Evolutionary conservation across 768 basidiomycete genomes (phyloP), one percentile per base, ranked within the genome.

Genomic region (Gyrodon lividus): DNA sequence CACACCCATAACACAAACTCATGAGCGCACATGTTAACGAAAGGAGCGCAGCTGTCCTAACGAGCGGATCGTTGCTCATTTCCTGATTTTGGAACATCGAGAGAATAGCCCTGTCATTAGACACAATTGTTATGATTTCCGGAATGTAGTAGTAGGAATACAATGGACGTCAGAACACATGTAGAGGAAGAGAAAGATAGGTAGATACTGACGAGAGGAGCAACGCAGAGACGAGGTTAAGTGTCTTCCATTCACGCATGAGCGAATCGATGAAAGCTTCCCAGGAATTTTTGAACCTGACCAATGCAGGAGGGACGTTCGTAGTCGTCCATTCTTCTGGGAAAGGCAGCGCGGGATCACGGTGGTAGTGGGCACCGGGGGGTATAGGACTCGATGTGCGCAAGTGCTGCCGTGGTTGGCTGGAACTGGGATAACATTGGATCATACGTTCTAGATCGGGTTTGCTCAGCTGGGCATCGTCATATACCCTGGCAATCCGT

Each of bases 401-500:
- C 38, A 59, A 33, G 5, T 52, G 61, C 31, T 59, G 59, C 22
- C 56, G 50, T 20, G 43, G 52, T 31, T 61, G 51, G 10, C 31
- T 8, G 12, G 57, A 55, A 33, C 17, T 55, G 19, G 65, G 64
- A 34, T 76, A 69, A 0, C 67, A 70, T 51, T 46, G 61, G 53
- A 52, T 69, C 78, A 84, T 82, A 34, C 77, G 62, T 45, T 80
- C 70, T 8, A 92, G 79, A 60, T 92, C 89, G 8, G 83, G 86
- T 54, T 76, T 77, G 61, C 87, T 87, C 45, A 92, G 78, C 48
- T 91, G 84, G 2, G 89, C 88, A 50, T 89, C 87, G 58, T 86
- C 79, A 56, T 89, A 90, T 23, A 91, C 79, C 43, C 81, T 77
- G 3, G 86, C 80, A 20, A 92, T 89, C 3, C 89, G 83, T 3